phyloP scores from a whole-genome alignment of 106 monocot species.

The Allium cepa region DNA sequence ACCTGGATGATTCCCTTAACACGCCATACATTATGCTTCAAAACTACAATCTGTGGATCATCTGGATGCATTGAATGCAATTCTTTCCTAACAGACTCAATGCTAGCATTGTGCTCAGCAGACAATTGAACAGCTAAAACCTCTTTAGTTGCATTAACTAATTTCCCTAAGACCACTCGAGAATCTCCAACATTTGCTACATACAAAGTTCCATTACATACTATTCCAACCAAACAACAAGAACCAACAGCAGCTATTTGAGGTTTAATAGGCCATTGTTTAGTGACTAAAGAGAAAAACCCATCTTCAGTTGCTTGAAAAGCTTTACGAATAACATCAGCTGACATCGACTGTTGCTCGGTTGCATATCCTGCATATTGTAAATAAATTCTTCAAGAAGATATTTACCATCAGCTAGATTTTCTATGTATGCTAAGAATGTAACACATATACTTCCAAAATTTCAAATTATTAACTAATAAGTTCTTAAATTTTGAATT shows the following conservation, averaged over 20 bases:
- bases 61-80: constrained; percentile 22
- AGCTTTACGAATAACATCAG: constrained; percentile 26
- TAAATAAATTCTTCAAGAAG: too few relatives aligned
- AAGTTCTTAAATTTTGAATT: too few relatives aligned
- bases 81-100: constrained; percentile 27
- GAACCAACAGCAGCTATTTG: constrained; percentile 31
- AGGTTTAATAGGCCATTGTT: constrained; percentile 21
- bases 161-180: constrained; percentile 24
- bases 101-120: constrained; percentile 26
- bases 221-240: constrained; percentile 21
- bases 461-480: too few relatives aligned
- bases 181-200: constrained; percentile 33
- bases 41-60: constrained; percentile 24
- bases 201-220: constrained; percentile 16
- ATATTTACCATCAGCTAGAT: too few relatives aligned
- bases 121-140: constrained; percentile 26
- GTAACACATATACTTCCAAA: too few relatives aligned
- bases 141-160: constrained; percentile 9
- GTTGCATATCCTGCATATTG: constrained; percentile 20
- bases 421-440: too few relatives aligned
- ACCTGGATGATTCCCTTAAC: constrained; percentile 41
- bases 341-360: constrained; percentile 22
- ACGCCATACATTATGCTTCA: constrained; percentile 38
- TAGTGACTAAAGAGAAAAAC: constrained; percentile 17
- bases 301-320: constrained; percentile 27